Evolutionary conservation across 139 green algal species (phyloP).

Genomic region (Gonium pectorale): DNA sequence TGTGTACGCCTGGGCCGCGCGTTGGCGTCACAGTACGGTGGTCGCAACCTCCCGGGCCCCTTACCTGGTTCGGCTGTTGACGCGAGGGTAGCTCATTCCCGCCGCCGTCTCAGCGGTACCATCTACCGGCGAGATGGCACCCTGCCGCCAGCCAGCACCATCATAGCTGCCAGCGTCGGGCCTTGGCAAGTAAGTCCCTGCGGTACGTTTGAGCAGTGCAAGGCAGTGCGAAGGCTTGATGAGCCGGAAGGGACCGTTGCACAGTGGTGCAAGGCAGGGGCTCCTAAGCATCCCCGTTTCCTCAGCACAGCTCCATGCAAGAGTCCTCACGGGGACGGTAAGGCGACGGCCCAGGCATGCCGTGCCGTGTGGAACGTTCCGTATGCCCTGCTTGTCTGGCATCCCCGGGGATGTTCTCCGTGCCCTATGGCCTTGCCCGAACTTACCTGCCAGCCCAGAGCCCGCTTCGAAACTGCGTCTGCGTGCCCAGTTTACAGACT

Average conservation of each 20-base stretch:
- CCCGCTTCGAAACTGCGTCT: neutral
- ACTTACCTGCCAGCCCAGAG: neutral
- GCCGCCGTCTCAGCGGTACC: neutral
- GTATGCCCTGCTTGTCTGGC: neutral
- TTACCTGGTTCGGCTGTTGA: neutral
- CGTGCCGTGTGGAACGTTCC: neutral
- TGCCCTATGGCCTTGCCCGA: no score
- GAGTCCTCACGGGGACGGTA: neutral
- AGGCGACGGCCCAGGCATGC: neutral
- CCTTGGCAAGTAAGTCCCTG: neutral
- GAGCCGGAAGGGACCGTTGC: no score
- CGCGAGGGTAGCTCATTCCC: neutral
- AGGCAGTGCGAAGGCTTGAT: neutral
- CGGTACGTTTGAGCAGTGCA: neutral
- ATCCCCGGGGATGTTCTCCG: neutral
- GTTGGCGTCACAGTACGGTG: neutral
- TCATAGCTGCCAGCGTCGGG: neutral
- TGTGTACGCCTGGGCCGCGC: neutral
- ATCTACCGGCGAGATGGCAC: constrained; percentile 12
- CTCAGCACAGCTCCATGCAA: neutral
- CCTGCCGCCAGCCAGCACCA: neutral
- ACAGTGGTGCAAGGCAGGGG: neutral
- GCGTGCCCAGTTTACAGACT: constrained; percentile 28
- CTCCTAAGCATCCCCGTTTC: neutral
- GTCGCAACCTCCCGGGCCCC: neutral